Percentiles rank a stretch among this genome's conserved stretches.
Conservation (phyloP, 306 rosid genomes). For the Sesbania bispinosa region DNA sequence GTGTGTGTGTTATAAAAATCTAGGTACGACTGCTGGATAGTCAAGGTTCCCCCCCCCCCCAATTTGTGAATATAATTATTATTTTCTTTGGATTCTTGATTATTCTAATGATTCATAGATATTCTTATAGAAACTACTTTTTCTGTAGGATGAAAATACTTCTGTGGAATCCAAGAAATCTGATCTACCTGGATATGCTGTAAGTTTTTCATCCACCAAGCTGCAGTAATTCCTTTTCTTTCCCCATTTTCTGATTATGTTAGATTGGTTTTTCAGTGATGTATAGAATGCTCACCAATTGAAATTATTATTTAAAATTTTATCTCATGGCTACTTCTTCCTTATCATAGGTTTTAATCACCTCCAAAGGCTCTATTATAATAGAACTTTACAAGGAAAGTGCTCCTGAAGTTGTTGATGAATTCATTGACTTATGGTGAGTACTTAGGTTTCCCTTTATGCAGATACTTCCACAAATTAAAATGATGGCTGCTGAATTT, state of each 20-base stretch:
- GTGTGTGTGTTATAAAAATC: too few relatives aligned
- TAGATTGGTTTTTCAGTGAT: not conserved
- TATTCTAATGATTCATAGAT: not conserved
- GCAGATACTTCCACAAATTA: too few relatives aligned
- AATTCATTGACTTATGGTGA: conserved; percentile 90
- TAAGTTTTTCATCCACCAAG: too few relatives aligned
- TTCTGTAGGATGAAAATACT: too few relatives aligned
- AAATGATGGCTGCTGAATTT: not conserved
- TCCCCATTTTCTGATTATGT: too few relatives aligned
- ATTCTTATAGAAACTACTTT: conserved; percentile 4
- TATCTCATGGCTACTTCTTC: not conserved
- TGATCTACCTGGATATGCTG: too few relatives aligned
- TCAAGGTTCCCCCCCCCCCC: not conserved
- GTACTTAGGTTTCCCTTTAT: conserved; percentile 25
- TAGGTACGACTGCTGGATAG: not conserved
- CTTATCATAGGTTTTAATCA: conserved; percentile 51
- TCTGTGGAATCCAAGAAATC: too few relatives aligned
- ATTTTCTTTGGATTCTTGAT: not conserved
- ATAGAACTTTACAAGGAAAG: conserved; percentile 78
- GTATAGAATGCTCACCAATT: not conserved
- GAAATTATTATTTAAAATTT: not conserved
- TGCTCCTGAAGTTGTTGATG: conserved; percentile 89
- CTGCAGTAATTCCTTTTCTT: too few relatives aligned
- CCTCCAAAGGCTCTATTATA: conserved; percentile 70
- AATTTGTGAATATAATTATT: not conserved